Base-by-base conservation (phyloP, 257 asterid species). In the Pogostemon cablin region DNA sequence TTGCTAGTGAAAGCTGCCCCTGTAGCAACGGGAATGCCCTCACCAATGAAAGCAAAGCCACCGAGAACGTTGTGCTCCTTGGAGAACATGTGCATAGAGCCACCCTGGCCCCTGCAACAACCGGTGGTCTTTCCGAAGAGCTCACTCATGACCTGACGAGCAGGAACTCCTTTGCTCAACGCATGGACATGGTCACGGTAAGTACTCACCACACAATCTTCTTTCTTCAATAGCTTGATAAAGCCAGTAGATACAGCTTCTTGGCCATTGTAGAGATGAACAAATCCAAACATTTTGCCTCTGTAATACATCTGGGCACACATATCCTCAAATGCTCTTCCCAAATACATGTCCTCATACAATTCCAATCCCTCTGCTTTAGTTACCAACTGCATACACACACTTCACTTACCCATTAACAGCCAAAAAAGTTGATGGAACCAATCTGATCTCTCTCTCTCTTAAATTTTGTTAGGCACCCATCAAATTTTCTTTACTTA, bases 71-170 rank as follows among this genome's bases (percentile, higher is more conserved):
- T 91, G 85, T 95, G 97, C 81, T 95, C 98, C 76, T 91, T 91
- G 52, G 99, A 95, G 87, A 95, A 95, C 98, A 95, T 95, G 84
- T 91, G 99, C 99, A 95, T 95, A 0, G 99, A 95, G 42, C 99
- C 99, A 75, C 99, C 98, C 82, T 95, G 97, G 75, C 99, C 99
- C 69, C 98, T 80, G 82, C 98, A 95, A 84, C 98, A 95, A 62
- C 99, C 99, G 4, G 97, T 95, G 77, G 96, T 83, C 85, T 91
- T 95, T 7, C 99, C 99, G 53, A 91, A 95, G 68, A 95, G 97
- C 91, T 95, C 98, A 6, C 99, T 88, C 99, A 95, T 95, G 75
- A 95, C 98, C 66, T 83, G 79, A 9, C 95, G 92, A 65, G 98
- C 98, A 0, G 99, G 89, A 17, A 95, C 98, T 6, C 98, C 96